Evolutionary conservation across 768 basidiomycete genomes (phyloP).

Genomic region (Tulasnella sp.): DNA sequence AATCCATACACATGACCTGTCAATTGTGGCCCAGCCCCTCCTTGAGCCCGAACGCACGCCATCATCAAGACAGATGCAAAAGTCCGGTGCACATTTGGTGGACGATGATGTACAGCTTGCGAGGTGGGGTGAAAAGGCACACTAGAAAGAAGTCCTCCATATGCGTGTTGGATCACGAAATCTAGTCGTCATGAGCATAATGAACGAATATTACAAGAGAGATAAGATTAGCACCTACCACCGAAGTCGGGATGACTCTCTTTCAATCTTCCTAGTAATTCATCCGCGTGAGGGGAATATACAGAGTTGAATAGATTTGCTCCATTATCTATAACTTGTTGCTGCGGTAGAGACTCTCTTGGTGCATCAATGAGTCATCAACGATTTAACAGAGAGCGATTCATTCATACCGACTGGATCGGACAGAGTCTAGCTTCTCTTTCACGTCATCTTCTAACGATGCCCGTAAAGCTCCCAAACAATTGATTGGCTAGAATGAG

Average conservation of each 20-base stretch:
- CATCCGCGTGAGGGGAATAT: constrained; percentile 79
- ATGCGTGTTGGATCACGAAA: constrained; percentile 69
- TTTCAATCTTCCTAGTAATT: constrained; percentile 75
- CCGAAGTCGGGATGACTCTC: constrained; percentile 91
- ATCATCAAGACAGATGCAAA: constrained; percentile 75
- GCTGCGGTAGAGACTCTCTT: constrained; percentile 18
- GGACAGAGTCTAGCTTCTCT: constrained; percentile 19
- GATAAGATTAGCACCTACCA: constrained; percentile 40
- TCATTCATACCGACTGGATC: neutral
- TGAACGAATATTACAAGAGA: no score
- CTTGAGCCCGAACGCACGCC: constrained; percentile 74
- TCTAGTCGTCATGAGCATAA: constrained; percentile 31
- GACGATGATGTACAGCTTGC: constrained; percentile 53
- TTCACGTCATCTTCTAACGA: constrained; percentile 75
- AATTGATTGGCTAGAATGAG: constrained; percentile 64
- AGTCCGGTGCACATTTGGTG: constrained; percentile 48
- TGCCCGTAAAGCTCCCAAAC: constrained; percentile 60
- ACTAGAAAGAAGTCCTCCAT: constrained; percentile 66
- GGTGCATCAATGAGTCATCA: neutral
- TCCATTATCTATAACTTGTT: constrained; percentile 56
- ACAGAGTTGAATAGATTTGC: constrained; percentile 69
- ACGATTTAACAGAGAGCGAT: no score
- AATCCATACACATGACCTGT: constrained; percentile 82
- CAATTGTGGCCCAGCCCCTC: constrained; percentile 73
- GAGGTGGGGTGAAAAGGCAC: constrained; percentile 48